Evolutionary conservation across 805 yeast genomes (phyloP).

Genomic region (Priceomyces castillae): DNA sequence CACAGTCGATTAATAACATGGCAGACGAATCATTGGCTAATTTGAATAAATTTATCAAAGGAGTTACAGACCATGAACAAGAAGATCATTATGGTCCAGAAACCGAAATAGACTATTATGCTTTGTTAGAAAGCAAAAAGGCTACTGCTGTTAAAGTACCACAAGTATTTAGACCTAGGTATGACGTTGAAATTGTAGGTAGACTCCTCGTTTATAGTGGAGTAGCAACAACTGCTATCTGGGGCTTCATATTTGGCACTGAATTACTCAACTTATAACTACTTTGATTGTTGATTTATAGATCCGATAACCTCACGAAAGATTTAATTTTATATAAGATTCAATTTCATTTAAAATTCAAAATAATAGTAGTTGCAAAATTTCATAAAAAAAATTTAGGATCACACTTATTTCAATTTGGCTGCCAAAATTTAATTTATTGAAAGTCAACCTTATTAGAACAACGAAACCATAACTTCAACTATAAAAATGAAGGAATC

Average conservation of each 20-base stretch:
- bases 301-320: no score
- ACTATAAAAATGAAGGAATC: background rate
- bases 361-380: background rate
- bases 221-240: constrained; percentile 55
- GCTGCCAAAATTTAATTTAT: background rate
- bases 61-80: constrained; percentile 23
- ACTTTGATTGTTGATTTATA: no score
- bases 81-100: constrained; percentile 35
- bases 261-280: constrained; percentile 9
- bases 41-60: constrained; percentile 23
- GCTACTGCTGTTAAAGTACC: constrained; percentile 3
- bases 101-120: constrained; percentile 41
- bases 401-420: background rate
- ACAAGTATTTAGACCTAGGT: constrained; percentile 54
- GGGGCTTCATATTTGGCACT: constrained; percentile 35
- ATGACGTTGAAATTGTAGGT: constrained; percentile 74
- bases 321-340: background rate
- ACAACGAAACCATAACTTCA: no score
- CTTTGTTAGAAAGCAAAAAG: constrained; percentile 33
- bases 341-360: background rate
- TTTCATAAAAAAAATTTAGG: background rate
- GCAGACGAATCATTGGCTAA: constrained; percentile 24
- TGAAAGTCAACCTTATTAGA: no score
- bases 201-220: constrained; percentile 82
- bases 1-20: constrained; percentile 40